These are phyloP conservation scores for Leccinum fallax DNA, from an alignment of 1,284 basidiomycete species.

Conservation along the genomic window DNA sequence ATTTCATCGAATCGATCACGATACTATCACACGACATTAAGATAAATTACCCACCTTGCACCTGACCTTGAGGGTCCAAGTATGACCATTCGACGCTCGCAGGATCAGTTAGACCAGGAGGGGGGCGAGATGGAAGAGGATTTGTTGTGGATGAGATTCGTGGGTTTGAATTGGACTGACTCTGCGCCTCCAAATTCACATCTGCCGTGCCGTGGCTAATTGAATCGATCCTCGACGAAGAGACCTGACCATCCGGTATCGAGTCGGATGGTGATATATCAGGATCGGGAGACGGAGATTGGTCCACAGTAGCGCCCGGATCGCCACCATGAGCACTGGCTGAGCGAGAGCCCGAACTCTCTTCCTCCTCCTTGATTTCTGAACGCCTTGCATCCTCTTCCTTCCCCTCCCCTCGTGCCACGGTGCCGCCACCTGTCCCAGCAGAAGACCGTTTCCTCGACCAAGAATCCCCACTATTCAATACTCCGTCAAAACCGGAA, in stretches of 20 bases:
- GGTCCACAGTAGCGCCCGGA: conserved; percentile 10
- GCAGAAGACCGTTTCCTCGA: conserved; percentile 61
- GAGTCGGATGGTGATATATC: conserved; percentile 13
- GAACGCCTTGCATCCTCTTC: conserved; percentile 44
- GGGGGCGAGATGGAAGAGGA: conserved; percentile 36
- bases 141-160: conserved; percentile 20
- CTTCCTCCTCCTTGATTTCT: conserved; percentile 62
- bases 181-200: conserved; percentile 22
- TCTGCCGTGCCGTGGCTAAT: conserved; percentile 14
- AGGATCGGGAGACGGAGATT: conserved; percentile 12
- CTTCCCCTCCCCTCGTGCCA: conserved; percentile 42
- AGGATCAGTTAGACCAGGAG: conserved; percentile 58
- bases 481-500: conserved; percentile 70
- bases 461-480: conserved; percentile 69
- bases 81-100: conserved; percentile 87
- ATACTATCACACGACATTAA: not conserved
- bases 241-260: conserved; percentile 7
- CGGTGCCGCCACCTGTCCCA: conserved; percentile 39
- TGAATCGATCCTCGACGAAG: conserved; percentile 13
- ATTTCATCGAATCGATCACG: conserved; percentile 14
- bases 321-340: conserved; percentile 12
- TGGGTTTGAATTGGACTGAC: conserved; percentile 7
- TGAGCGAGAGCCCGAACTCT: conserved; percentile 38
- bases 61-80: conserved; percentile 84
- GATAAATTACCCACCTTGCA: conserved; percentile 68